A percentile compares a stretch with the other conserved stretches of the same genome.
phyloP scores from a whole-genome alignment of 176 grass and related monocot genomes.

The Cenchrus purpureus region DNA sequence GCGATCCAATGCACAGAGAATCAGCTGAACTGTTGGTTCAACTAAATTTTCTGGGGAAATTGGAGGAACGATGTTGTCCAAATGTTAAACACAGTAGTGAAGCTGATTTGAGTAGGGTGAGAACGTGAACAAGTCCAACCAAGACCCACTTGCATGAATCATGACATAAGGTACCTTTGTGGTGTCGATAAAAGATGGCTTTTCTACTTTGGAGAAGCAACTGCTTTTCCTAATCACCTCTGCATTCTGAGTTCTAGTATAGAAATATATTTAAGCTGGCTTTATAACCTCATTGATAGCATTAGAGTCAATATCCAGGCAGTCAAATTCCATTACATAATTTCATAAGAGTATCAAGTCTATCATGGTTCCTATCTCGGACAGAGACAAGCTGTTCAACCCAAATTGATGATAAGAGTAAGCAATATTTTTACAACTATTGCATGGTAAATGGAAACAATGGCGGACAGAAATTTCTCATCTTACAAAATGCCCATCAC shows the following conservation, averaged over 20 bases:
- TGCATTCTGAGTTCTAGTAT: slow-evolving; percentile 47
- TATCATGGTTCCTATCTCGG: background rate
- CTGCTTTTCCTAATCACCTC: slow-evolving; percentile 46
- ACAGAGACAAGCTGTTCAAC: background rate
- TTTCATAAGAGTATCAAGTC: background rate
- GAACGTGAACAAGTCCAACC: slow-evolving; percentile 36
- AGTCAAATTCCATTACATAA: slow-evolving; percentile 10
- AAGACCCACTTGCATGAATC: slow-evolving; percentile 45
- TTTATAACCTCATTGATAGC: slow-evolving; percentile 41
- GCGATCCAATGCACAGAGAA: slow-evolving; percentile 41
- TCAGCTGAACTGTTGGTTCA: slow-evolving; percentile 42
- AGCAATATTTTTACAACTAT: background rate
- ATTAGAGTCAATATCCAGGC: slow-evolving; percentile 30
- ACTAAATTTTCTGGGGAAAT: slow-evolving; percentile 45
- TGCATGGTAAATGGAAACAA: background rate
- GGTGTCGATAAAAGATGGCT: slow-evolving; percentile 45
- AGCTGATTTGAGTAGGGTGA: slow-evolving; percentile 1
- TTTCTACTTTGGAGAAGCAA: slow-evolving; percentile 38
- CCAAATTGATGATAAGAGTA: background rate
- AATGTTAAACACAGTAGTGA: background rate
- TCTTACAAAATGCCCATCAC: background rate
- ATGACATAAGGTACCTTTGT: slow-evolving; percentile 53
- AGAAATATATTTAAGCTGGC: slow-evolving; percentile 41
- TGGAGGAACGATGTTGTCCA: slow-evolving; percentile 39
- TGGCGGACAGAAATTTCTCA: background rate